Evolutionary conservation across 2,329 filamentous ascomycete genomes (phyloP).

Genomic region (Colletotrichum cereale): DNA sequence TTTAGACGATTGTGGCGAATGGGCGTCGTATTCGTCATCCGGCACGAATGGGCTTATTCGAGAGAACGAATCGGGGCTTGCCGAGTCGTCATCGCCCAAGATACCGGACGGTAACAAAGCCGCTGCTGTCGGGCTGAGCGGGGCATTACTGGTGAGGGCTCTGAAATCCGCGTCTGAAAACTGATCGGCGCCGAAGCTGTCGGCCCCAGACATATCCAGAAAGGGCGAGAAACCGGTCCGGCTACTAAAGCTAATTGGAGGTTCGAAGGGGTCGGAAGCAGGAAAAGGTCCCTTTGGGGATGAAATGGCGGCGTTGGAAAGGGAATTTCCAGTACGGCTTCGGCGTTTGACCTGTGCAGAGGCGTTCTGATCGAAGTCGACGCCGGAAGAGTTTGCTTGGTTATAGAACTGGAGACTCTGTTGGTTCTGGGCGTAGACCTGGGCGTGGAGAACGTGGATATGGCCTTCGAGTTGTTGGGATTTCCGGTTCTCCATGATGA

Average conservation of each 20-base stretch:
- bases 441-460: constrained; percentile 60
- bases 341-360: constrained; percentile 60
- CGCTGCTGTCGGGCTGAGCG: constrained; percentile 82
- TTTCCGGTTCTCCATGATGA: constrained; percentile 62
- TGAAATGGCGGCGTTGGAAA: constrained; percentile 56
- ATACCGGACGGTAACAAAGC: constrained; percentile 78
- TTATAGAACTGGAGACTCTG: constrained; percentile 59
- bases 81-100: constrained; percentile 73
- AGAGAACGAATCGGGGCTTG: constrained; percentile 53
- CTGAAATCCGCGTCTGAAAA: constrained; percentile 74
- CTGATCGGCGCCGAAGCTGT: constrained; percentile 46
- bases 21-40: constrained; percentile 59
- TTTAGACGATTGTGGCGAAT: constrained; percentile 72
- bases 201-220: constrained; percentile 60
- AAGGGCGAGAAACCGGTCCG: constrained; percentile 67
- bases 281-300: constrained; percentile 56
- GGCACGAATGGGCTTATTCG: constrained; percentile 53
- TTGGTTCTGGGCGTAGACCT: constrained; percentile 59
- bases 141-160: constrained; percentile 72
- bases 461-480: constrained; percentile 62
- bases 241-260: constrained; percentile 65
- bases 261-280: constrained; percentile 57
- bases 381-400: constrained; percentile 57
- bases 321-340: constrained; percentile 62
- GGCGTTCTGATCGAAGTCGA: constrained; percentile 61